Evolutionary conservation across 2,329 filamentous ascomycete genomes (phyloP), one percentile per base, ranked within the genome.

Genomic region (Aureobasidium sp.): DNA sequence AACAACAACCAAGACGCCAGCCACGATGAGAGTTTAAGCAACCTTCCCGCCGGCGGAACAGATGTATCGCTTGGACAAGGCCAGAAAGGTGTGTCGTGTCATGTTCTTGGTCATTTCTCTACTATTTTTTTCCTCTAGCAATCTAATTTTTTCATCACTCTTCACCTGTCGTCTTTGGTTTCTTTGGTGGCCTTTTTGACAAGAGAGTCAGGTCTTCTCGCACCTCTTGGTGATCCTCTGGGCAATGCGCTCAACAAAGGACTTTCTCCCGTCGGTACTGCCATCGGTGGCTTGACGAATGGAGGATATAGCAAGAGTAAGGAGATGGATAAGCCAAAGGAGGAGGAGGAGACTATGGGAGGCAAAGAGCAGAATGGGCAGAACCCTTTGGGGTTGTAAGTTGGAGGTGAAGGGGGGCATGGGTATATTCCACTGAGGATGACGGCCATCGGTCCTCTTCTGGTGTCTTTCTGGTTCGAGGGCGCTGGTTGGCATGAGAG

Each of bases 381-480:
- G 67, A 74, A 74, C 63, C 72, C 72, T 48, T 61, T 73, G 39
- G 71, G 72, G 2, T 62, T 74, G 66, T 73, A 29, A 53, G 24
- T 2, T 24, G 24, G 24, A 24, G 24, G 24, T 24, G 24, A 24
- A 4, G 24, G n/a, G n/a, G n/a, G n/a, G n/a, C n/a, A n/a, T n/a
- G n/a, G n/a, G n/a, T n/a, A n/a, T n/a, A n/a, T n/a, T n/a, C 27
- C 27, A 27, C 27, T 27, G 5, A 27, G 27, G 7, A 4, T 8
- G 29, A 7, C 29, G 8, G 27, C 5, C 27, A 27, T 27, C 27
- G 27, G 27, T 27, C 5, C 27, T 27, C 27, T 27, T 27, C 5
- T 27, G 27, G 27, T 5, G 2, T 2, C 5, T 27, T 5, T 27
- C 27, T 27, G 27, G 27, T 27, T 5, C 8, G 29, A 31, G 29